Evolutionary conservation across 768 basidiomycete species (phyloP), one percentile per base, ranked within the genome.

Genomic region (Mycena venus): DNA sequence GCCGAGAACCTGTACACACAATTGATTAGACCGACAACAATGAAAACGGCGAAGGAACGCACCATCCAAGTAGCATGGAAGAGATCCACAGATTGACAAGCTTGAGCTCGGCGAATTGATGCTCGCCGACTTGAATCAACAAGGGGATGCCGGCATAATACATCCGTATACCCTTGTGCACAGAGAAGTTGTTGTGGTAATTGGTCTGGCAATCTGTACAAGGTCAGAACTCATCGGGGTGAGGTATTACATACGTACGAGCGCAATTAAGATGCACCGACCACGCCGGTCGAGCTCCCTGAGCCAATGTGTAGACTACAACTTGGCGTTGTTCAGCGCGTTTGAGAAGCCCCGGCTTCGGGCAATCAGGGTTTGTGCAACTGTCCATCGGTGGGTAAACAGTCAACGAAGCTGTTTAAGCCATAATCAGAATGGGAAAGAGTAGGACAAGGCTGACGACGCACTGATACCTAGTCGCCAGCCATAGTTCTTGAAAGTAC

Each of bases 121-220:
- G 80, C 34, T 81, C 79, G 2, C 71, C 79, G 61, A 78, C 78
- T 53, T 80, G 78, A 25, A 82, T 61, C 19, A 70, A 73, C 10
- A 75, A 36, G 1, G 80, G 80, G 2, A 78, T 75, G 2, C 70
- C 74, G 1, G 15, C 25, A 53, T 81, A 81, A 42, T 82, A 82
- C 1, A 58, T 78, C 4, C 76, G 66, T 19, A 60, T 23, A 11
- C 76, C 68, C 9, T 70, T 40, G 44, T 69, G 62, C 1, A 79
- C 77, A 29, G 68, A 58, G 44, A 68, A 81, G 40, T 80, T 80
- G 36, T 78, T 75, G 42, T 79, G 75, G 38, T 81, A 80, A 63
- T 66, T 75, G 1, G 78, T 78, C 21, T 63, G 6, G 32, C 80
- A 79, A n/a, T 55, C 79, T n/a, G n/a, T 79, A 69, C 23, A 25